phyloP scores from a whole-genome alignment of 2,329 filamentous ascomycete species.

The Metarhizium brunneum region DNA sequence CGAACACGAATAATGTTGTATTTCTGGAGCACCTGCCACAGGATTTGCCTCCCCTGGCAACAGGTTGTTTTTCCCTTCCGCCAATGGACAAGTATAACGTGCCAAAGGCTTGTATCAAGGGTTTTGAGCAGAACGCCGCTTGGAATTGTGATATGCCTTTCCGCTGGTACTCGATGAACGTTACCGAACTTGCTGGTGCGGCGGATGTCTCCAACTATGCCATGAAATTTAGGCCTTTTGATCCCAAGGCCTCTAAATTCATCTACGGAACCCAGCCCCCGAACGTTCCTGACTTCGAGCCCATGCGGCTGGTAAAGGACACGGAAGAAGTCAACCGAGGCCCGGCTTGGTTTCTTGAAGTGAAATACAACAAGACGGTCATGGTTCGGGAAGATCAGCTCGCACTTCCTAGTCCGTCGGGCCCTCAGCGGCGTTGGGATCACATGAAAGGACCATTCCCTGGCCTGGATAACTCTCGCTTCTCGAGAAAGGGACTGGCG shows the following conservation, averaged over 20 bases:
- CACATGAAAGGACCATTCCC: constrained; percentile 8
- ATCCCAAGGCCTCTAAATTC: constrained; percentile 29
- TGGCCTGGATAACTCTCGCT: constrained; percentile 16
- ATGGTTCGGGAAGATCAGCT: constrained; percentile 37
- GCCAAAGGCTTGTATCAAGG: constrained; percentile 47
- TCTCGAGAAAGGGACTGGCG: constrained; percentile 13
- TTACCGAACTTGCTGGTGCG: constrained; percentile 20
- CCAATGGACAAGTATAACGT: constrained; percentile 39
- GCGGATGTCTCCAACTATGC: constrained; percentile 29
- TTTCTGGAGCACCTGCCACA: constrained; percentile 41
- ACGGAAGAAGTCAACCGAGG: constrained; percentile 36
- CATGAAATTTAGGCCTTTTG: constrained; percentile 27
- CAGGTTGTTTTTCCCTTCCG: constrained; percentile 48
- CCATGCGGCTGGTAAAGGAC: constrained; percentile 42
- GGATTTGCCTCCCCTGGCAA: constrained; percentile 41
- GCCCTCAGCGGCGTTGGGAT: constrained; percentile 18
- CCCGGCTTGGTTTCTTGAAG: constrained; percentile 45
- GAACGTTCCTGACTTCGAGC: constrained; percentile 25
- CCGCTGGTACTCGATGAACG: constrained; percentile 33
- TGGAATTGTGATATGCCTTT: constrained; percentile 54
- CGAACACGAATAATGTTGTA: constrained; percentile 35
- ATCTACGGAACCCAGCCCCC: constrained; percentile 48
- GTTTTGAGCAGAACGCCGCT: constrained; percentile 43
- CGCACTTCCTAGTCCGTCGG: constrained; percentile 9
- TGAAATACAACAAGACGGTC: constrained; percentile 47